Evolutionary conservation across 352 stramenopile species (phyloP), one percentile per base, ranked within the genome.

Genomic region (Phytophthora boehmeriae): DNA sequence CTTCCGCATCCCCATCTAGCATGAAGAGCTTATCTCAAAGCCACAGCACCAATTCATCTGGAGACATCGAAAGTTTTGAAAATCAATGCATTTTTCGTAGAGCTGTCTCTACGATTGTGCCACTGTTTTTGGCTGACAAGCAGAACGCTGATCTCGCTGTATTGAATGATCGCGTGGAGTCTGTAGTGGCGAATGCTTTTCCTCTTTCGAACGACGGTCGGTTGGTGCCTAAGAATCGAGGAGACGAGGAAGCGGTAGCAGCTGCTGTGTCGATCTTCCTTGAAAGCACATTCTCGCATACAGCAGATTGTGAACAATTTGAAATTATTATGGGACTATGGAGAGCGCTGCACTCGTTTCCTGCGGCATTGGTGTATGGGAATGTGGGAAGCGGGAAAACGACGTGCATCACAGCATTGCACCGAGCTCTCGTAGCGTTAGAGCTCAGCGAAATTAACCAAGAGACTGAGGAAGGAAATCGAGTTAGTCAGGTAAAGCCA

Each of bases 251-350:
- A 11, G 68, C 62, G 1, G 54, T 90, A 0, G 70, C 66, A 32
- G 69, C 74, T 14, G 78, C 78, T 1, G 50, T 90, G 4, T 45
- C 67, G 4, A 88, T 90, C 19, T 79, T 72, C 6, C 50, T 83
- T 1, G 64, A 76, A 32, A 68, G 71, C n/a, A 57, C 55, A 1
- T 53, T 53, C 6, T 55, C 75, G 4, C 41, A 63, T 17, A 22
- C 47, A 8, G 55, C 46, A 1, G 27, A 42, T 3, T 48, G 28
- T 5, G 43, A 78, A 32, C 32, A 71, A 19, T 71, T 83, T 6
- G 51, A 72, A 10, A 56, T 75, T 14, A 60, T 60, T 6, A 64
- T 86, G 57, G 64, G 85, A 5, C 27, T 90, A 3, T 86, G 67
- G 59, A 63, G 59, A 25, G 57, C 63, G 4, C 23, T 86, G 2